Base-by-base conservation (phyloP, 345 rosid genomes). In the Ailanthus altissimus region DNA sequence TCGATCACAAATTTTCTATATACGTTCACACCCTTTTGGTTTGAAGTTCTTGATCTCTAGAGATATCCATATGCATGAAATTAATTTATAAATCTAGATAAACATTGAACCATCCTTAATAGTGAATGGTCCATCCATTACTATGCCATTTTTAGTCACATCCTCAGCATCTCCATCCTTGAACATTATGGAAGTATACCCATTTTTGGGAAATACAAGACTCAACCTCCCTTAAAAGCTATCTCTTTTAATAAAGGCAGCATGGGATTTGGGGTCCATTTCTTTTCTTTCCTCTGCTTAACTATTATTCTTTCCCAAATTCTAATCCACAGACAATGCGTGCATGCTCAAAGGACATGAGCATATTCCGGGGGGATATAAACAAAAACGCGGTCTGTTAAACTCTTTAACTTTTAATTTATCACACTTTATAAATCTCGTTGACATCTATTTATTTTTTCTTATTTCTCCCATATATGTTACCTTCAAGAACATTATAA, bases 201-300 rank as follows among this genome's bases (percentile, higher is more conserved):
- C 15, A 72, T 57, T 21, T 40, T 42, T 21, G 38, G 66, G 45
- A 40, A 21, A 42, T 8, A 43, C 53, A 23, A 20, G 68, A 42
- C 13, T 11, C n/a, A 49, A 10, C 21, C 6, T 46, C 20, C 13
- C 50, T 0, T 13, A n/a, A 28, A 26, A 51, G 73, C 59, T 9
- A 0, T 53, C 23, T 8, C 36, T 25, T 71, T 26, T 54, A 56
- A 54, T 54, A 72, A n/a, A 54, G 63, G 28, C 51, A 71, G 75
- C 36, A 56, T 32, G 63, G 75, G 51, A 70, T 36, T 70, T 51
- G 46, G 60, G 74, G 61, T 50, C 61, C 61, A 50, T 15, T 28
- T 10, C 6, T 40, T 12, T 1, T 14, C 47, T 46, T 23, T 67
- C 53, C 14, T 15, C 23, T 36, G 61, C 11, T 62, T 16, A 16